Base-by-base conservation (phyloP, 768 basidiomycete species). In the Boletellus emodensis region DNA sequence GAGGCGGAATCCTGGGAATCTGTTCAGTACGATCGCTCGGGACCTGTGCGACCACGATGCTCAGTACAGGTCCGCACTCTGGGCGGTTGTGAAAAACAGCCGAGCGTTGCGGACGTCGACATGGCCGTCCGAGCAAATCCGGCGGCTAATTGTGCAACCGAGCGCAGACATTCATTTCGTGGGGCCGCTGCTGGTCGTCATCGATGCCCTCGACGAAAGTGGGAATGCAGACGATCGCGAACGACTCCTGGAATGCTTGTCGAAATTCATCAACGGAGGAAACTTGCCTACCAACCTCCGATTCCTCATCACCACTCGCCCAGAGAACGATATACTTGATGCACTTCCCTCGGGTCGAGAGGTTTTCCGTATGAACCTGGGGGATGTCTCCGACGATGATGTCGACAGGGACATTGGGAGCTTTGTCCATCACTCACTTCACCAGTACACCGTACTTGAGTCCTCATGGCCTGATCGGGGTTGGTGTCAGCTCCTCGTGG, bases 401-500 rank as follows among this genome's bases (percentile, higher is more conserved):
- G 30, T 45, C 3, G 44, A 45, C 18, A 18, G 20, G 13, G 46
- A 40, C 11, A 48, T 48, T 2, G 18, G 13, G 32, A 40, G 12
- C 17, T 34, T 33, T 14, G 22, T 48, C 20, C 5, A 6, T 18
- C 1, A 36, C 3, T 42, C 34, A 1, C 47, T 54, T 6, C 14
- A 15, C 17, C 22, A 3, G 2, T 37, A 26, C 15, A 15, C 30
- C 8, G 14, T 32, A 12, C 44, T 52, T 4, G 37, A 38, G 1
- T 38, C 37, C 10, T 38, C 10, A 20, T 38, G 37, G 37, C 37
- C 37, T 3, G 10, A 51, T 26, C 8, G 24, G 40, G 44, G 49
- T 17, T 59, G 52, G 60, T 46, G 48, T 43, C 30, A 18, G 11
- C n/a, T 36, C 8, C 52, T 66, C 15, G 47, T 55, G 13, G n/a